These are phyloP conservation scores for Solanum okadae DNA, from an alignment of 257 asterid genomes.

Conservation along the genomic window DNA sequence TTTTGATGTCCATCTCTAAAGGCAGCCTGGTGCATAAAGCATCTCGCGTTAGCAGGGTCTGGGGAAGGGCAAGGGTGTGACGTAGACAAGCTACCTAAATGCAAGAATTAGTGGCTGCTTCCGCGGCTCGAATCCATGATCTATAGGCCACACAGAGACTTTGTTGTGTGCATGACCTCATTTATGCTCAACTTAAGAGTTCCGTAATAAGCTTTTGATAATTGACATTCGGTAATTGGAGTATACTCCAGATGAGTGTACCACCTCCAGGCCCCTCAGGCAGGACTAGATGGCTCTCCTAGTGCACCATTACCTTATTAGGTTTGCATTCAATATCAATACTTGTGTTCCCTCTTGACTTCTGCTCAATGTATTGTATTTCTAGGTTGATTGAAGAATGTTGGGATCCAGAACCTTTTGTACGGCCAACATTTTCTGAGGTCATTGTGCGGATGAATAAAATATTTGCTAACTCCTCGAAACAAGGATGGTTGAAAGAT, in stretches of 20 bases:
- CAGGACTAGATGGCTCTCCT: not conserved
- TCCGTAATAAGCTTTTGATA: not conserved
- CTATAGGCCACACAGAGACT: not conserved
- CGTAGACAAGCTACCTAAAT: not conserved
- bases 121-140: not conserved
- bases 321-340: not conserved
- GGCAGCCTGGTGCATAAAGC: not conserved
- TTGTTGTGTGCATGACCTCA: not conserved
- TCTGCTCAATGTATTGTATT: not conserved
- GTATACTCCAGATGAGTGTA: not conserved
- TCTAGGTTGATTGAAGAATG: slow-evolving; percentile 87
- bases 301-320: not conserved
- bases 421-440: slow-evolving; percentile 68
- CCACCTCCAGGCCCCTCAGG: not conserved
- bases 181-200: not conserved
- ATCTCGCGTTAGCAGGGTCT: not conserved
- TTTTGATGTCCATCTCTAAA: not conserved
- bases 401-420: slow-evolving; percentile 53
- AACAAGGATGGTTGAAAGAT: slow-evolving; percentile 98
- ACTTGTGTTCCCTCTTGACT: not conserved
- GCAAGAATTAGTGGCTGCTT: not conserved
- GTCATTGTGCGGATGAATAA: slow-evolving; percentile 63
- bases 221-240: not conserved
- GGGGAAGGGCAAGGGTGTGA: not conserved
- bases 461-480: slow-evolving; percentile 53